Percentiles rank a stretch among this genome's conserved stretches.
Evolutionary conservation across 225 moss, liverwort and hornwort species (phyloP).

Genomic region (Marchantia polymorpha): DNA sequence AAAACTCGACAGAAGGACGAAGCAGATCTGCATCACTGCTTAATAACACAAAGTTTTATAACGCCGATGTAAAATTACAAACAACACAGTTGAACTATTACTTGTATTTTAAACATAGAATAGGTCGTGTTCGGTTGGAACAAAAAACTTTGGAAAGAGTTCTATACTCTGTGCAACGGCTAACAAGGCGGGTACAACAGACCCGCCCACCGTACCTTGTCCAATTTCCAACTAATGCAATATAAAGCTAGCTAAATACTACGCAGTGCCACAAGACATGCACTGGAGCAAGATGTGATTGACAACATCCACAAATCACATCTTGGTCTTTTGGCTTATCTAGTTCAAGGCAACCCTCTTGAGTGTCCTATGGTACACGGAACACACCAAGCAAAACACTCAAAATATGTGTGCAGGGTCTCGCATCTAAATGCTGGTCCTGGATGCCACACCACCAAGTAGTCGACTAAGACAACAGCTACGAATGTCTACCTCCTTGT

Average conservation of each 20-base stretch:
- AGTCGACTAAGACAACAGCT: slow-evolving; percentile 13
- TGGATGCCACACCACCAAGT: slow-evolving; percentile 23
- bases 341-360: slow-evolving; percentile 8
- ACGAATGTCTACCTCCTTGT: slow-evolving; percentile 5
- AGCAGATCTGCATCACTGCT: background rate
- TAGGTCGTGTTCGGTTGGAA: background rate
- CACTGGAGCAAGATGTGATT: slow-evolving; percentile 1
- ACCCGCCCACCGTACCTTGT: background rate
- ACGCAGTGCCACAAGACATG: slow-evolving; percentile 10
- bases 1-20: background rate
- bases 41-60: background rate
- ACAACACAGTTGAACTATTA: slow-evolving; percentile 4
- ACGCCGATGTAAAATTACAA: slow-evolving; percentile 5
- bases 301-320: slow-evolving; percentile 4
- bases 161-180: background rate
- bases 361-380: slow-evolving; percentile 18
- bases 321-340: slow-evolving; percentile 6
- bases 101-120: background rate
- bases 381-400: slow-evolving; percentile 26
- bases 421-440: slow-evolving; percentile 26
- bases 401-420: slow-evolving; percentile 28
- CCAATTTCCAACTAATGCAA: slow-evolving; percentile 1
- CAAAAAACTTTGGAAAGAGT: slow-evolving; percentile 14
- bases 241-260: background rate
- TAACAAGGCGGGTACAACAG: background rate